Base-by-base conservation (phyloP, 2,329 filamentous ascomycete species). In the Exophiala calicioides region DNA sequence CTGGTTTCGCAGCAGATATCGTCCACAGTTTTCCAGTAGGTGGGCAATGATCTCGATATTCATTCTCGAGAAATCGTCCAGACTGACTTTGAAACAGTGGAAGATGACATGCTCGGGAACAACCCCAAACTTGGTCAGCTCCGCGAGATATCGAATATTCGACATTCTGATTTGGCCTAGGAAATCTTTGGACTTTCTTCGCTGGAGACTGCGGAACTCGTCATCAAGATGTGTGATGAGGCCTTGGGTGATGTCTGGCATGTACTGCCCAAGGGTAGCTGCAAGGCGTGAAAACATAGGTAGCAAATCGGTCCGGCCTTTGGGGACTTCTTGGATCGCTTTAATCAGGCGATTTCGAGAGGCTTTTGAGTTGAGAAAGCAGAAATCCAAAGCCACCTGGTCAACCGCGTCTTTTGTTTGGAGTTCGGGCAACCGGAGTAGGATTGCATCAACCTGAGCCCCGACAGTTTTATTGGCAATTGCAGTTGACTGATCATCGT, bases 31-130 rank as follows among this genome's bases (percentile, higher is more conserved):
- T 66, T 98, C 93, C 16, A 98, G 77, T 20, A 98, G 76, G 62
- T 94, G 95, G 62, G 90, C 94, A 55, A 98, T 91, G 59, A 98
- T 96, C 67, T 98, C 94, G 55, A 98, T 96, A 62, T 98, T 98
- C 87, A 96, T 96, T 52, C 91, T 82, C 2, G 93, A 96, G 63
- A 98, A 98, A 62, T 98, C 93, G 61, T 98, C 93, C 20, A 98
- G 73, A 58, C 91, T 94, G 65, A 98, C 91, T 68, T 96, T 98
- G 60, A 98, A 81, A 64, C 93, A 98, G 64, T 98, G 93, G 64
- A 98, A 98, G 43, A 98, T 94, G 55, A 98, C 91, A 68, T 98
- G 93, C 67, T 98, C 93, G 0, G 94, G 93, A 6, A 98, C 93
- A 23, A 96, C 89, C 23, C 93, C 91, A 62, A 98, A 98, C 64